These are phyloP conservation scores for Microbotryomycetes sp. DNA, from an alignment of 1,284 basidiomycete genomes.

Conservation along the genomic window DNA sequence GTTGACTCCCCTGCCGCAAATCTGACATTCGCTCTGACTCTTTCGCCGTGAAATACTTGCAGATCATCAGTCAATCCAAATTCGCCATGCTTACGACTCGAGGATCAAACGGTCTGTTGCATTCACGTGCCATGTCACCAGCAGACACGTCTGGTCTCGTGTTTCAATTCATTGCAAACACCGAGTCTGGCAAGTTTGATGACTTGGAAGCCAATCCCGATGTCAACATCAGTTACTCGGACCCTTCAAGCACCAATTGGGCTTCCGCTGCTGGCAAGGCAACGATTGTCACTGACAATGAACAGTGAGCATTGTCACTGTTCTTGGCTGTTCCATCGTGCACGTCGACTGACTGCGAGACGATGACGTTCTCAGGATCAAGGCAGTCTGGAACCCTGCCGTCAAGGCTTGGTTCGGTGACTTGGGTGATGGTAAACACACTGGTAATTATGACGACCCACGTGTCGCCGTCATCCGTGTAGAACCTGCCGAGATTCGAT, in stretches of 20 bases:
- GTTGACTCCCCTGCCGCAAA: not conserved
- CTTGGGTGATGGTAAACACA: slow-evolving; percentile 77
- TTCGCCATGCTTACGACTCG: slow-evolving; percentile 75
- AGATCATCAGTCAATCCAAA: slow-evolving; percentile 28
- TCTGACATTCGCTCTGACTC: not conserved
- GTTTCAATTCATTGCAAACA: slow-evolving; percentile 70
- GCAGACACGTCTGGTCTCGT: slow-evolving; percentile 36
- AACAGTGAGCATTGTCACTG: slow-evolving; percentile 49
- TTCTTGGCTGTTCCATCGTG: slow-evolving; percentile 42
- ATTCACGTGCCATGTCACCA: slow-evolving; percentile 60
- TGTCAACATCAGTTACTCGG: slow-evolving; percentile 59
- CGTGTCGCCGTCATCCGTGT: slow-evolving; percentile 75
- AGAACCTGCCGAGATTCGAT: slow-evolving; percentile 58
- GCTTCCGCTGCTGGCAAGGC: slow-evolving; percentile 74
- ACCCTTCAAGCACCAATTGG: slow-evolving; percentile 70
- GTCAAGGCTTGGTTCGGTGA: slow-evolving; percentile 62
- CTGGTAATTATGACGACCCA: slow-evolving; percentile 71
- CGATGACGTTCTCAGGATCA: slow-evolving; percentile 4
- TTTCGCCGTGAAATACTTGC: not conserved
- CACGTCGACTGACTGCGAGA: slow-evolving; percentile 66
- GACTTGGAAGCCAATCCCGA: slow-evolving; percentile 24
- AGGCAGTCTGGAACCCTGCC: slow-evolving; percentile 21
- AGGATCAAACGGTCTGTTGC: slow-evolving; percentile 63
- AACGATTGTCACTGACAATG: slow-evolving; percentile 56
- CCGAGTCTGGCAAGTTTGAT: slow-evolving; percentile 48